Percentiles rank a stretch among this genome's conserved stretches.
These are phyloP conservation scores for Cyclotella atomus DNA, from an alignment of 108 stramenopile species.

Conservation along the genomic window DNA sequence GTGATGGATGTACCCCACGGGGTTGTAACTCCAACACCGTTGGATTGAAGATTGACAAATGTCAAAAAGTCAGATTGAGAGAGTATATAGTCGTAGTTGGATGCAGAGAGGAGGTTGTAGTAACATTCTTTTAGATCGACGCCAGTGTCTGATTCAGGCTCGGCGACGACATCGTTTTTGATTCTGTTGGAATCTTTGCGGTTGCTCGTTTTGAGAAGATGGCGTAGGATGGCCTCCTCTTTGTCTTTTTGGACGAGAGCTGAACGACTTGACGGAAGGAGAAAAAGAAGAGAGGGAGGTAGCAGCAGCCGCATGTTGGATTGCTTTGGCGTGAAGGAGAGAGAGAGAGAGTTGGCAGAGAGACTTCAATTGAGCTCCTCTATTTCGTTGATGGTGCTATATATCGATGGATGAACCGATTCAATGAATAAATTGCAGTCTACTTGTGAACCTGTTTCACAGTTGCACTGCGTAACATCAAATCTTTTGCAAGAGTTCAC, in stretches of 20 bases:
- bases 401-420: too few relatives aligned
- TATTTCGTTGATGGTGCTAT: too few relatives aligned
- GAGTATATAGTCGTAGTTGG: conserved; percentile 11
- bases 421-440: too few relatives aligned
- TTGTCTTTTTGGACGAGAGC: neutral
- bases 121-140: conserved; percentile 1
- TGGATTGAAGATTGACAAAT: conserved; percentile 7
- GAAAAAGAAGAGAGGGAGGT: neutral
- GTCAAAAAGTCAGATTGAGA: conserved; percentile 11
- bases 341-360: too few relatives aligned
- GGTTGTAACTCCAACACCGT: neutral
- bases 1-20: neutral
- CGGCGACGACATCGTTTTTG: neutral
- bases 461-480: neutral
- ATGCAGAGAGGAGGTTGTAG: conserved; percentile 17
- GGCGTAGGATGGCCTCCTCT: too few relatives aligned
- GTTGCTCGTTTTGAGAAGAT: neutral
- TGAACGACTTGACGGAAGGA: neutral
- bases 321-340: too few relatives aligned
- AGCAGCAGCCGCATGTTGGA: too few relatives aligned
- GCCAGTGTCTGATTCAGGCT: neutral
- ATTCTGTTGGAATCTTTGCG: neutral
- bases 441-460: too few relatives aligned
- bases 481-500: neutral
- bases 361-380: too few relatives aligned